Conservation (phyloP, 805 yeast species). For the Maudiozyma saulgeensis region DNA sequence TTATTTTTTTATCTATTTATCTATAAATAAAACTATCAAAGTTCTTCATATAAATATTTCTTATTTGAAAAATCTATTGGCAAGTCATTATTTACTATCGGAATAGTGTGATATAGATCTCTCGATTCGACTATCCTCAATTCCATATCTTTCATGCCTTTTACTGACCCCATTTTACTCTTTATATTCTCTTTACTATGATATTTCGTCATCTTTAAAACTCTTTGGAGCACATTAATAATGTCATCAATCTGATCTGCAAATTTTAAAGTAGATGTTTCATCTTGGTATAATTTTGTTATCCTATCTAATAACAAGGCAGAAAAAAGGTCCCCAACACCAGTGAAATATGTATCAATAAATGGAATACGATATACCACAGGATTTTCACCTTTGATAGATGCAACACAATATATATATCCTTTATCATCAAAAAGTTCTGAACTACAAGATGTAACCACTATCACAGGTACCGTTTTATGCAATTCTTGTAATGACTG, state of each 20-base stretch:
- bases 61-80: conserved; percentile 2
- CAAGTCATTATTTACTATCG: background rate
- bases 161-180: conserved; percentile 45
- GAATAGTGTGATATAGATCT: conserved; percentile 24
- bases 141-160: conserved; percentile 62
- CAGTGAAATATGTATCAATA: conserved; percentile 79
- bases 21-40: background rate
- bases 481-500: conserved; percentile 44
- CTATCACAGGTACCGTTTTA: conserved; percentile 16
- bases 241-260: conserved; percentile 25
- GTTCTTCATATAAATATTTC: conserved; percentile 6
- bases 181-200: conserved; percentile 17
- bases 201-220: conserved; percentile 17
- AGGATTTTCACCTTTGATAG: conserved; percentile 24
- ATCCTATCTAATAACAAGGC: conserved; percentile 65
- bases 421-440: conserved; percentile 18
- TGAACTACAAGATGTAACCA: conserved; percentile 20
- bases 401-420: conserved; percentile 38
- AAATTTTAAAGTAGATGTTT: conserved; percentile 5
- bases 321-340: conserved; percentile 88
- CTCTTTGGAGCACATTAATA: conserved; percentile 26
- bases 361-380: conserved; percentile 40
- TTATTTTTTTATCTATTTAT: background rate
- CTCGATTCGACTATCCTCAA: conserved; percentile 55
- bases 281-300: conserved; percentile 19